phyloP scores from a whole-genome alignment of 1,284 basidiomycete species.

The Sporisorium sorghi region DNA sequence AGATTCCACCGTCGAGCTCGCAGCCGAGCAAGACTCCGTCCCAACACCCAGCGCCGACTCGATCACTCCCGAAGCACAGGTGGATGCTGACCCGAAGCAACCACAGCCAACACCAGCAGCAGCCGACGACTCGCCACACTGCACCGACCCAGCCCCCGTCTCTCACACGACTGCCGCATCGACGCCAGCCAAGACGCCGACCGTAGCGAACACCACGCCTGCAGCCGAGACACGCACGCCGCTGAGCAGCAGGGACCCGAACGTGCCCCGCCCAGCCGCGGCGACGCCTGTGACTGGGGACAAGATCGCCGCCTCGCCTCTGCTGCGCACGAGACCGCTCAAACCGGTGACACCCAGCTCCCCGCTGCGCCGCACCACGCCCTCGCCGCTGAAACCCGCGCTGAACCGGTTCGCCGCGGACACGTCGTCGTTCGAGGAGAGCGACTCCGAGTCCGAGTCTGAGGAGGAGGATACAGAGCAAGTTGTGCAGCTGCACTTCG shows the following conservation, averaged over 20 bases:
- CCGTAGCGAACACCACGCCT: neutral
- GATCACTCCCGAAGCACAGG: neutral
- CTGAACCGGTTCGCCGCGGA: neutral
- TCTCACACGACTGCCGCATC: neutral
- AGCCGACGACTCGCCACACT: neutral
- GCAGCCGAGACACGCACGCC: constrained; percentile 22
- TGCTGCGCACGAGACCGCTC: neutral
- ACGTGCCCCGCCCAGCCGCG: constrained; percentile 20
- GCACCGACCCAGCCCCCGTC: neutral
- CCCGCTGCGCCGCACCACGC: constrained; percentile 13
- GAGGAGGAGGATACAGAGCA: constrained; percentile 15
- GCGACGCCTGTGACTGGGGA: neutral
- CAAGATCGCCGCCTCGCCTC: constrained; percentile 5
- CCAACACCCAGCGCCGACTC: neutral
- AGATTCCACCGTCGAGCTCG: neutral
- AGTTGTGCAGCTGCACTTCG: constrained; percentile 24
- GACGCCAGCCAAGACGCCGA: neutral
- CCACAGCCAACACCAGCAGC: neutral
- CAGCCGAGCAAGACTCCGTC: neutral
- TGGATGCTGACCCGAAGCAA: neutral
- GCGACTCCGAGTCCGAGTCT: constrained; percentile 17
- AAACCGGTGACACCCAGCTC: constrained; percentile 6
- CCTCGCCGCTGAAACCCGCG: neutral
- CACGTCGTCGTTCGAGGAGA: constrained; percentile 17
- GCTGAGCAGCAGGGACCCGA: constrained; percentile 22